Base-by-base conservation (phyloP, 2,329 filamentous ascomycete genomes). In the Didymella glomerata region DNA sequence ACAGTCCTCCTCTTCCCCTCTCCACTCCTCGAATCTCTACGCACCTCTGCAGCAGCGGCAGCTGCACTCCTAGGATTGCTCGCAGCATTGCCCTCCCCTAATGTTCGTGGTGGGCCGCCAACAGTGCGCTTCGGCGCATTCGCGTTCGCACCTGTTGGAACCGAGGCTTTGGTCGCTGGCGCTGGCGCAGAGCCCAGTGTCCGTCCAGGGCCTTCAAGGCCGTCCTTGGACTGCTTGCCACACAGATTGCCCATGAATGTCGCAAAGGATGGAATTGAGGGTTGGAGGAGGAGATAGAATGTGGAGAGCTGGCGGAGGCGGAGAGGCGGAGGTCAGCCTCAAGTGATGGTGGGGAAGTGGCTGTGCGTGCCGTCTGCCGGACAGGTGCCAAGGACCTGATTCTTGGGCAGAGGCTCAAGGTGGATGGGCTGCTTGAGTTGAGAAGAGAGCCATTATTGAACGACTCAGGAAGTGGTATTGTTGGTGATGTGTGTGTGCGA, bases 1-100 rank as follows among this genome's bases (percentile, higher is more conserved):
- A 63, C 54, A 32, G 41, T 45, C 27, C 5, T 40, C 16, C 36
- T 20, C 8, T 40, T 24, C 28, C 38, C 48, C 40, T 48, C 46
- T 18, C n/a, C 42, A 36, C 38, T 50, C 50, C n/a, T 41, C 34
- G 48, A 14, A 46, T 18, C 27, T 42, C 24, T 65, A 80, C 87
- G 74, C 77, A 96, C 93, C 88, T 96, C 91, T 60, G 93, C 93
- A 51, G 93, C 93, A 65, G 87, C 85, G 0, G 92, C 92, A 4
- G 93, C 93, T 60, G 87, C 90, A 54, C 82, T 83, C 58, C 89
- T 84, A 32, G 92, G 89, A 73, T 93, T 88, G 20, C 81, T 81
- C 60, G 66, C 74, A 27, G 46, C 56, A 55, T 65, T 66, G 22
- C 61, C 45, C 30, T 84, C 84, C 20, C 90, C 91, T 41, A 95